phyloP scores from a whole-genome alignment of 768 basidiomycete species.

The Psilocybe subaeruginosa region DNA sequence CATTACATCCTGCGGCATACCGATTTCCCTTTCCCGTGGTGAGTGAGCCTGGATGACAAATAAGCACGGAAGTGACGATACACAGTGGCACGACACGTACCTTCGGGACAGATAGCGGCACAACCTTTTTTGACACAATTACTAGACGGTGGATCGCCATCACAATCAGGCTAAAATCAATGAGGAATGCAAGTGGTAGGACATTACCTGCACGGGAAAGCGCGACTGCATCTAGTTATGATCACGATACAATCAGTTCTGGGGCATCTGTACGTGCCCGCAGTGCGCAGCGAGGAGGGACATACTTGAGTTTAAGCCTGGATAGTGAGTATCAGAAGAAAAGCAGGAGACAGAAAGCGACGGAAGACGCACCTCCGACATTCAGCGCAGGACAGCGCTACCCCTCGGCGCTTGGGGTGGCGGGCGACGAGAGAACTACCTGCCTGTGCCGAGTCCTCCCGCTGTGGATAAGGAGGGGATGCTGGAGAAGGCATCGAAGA shows the following conservation, averaged over 20 bases:
- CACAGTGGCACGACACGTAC: slow-evolving; percentile 27
- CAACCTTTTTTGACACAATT: slow-evolving; percentile 65
- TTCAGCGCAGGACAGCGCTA: slow-evolving; percentile 67
- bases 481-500: slow-evolving; percentile 28
- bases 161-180: slow-evolving; percentile 17
- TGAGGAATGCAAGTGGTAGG: slow-evolving; percentile 11
- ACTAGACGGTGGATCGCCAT: slow-evolving; percentile 28
- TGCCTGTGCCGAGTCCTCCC: slow-evolving; percentile 21
- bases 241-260: slow-evolving; percentile 15
- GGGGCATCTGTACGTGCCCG: neutral
- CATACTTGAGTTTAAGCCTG: slow-evolving; percentile 72
- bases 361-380: slow-evolving; percentile 56
- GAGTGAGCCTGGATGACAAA: slow-evolving; percentile 51
- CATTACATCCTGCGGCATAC: slow-evolving; percentile 31
- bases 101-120: slow-evolving; percentile 68
- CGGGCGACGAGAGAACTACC: slow-evolving; percentile 35
- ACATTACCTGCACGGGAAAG: slow-evolving; percentile 64
- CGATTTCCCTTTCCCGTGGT: slow-evolving; percentile 78
- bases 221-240: slow-evolving; percentile 55
- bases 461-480: slow-evolving; percentile 26
- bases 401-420: slow-evolving; percentile 52
- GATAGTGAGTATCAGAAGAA: slow-evolving; percentile 15
- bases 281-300: slow-evolving; percentile 16
- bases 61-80: neutral
- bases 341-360: slow-evolving; percentile 16